Evolutionary conservation across 2,329 filamentous ascomycete genomes (phyloP), one percentile per base, ranked within the genome.

Genomic region (Leptographium flavum): DNA sequence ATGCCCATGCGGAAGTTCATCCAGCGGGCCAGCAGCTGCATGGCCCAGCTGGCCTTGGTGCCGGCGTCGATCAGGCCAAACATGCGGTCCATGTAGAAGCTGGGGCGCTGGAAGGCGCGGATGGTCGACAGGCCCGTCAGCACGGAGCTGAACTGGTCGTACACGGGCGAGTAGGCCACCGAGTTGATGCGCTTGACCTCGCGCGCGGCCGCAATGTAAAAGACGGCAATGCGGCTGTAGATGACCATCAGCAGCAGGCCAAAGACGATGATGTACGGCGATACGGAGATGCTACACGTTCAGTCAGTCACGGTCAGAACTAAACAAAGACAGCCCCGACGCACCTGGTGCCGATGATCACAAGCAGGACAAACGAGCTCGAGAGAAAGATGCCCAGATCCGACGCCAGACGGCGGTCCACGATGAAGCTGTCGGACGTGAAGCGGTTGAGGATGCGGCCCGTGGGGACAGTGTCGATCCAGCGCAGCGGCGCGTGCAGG

Each of bases 401-500:
- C 2, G 42, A 51, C 0, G 57, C 52, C 5, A 65, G 53, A 2
- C 57, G 54, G n/a, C 54, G 53, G 46, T 68, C 65, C 7, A 67
- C 52, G 11, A 58, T 54, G 32, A 59, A 60, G 3, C 62, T 62
- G 49, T 68, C 65, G 1, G 58, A 57, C 0, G 60, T 62, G 46
- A 67, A 67, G 6, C 65, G 60, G 51, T 68, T 68, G 35, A 67
- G 52, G 27, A 68, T 58, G n/a, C 63, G 58, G 5, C 65, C 65
- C 0, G 61, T 53, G 4, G 65, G 64, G 1, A 62, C 53, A 0
- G 61, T 64, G 47, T 68, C 64, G 14, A 64, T 53, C 60, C 60
- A 64, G 32, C 58, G 55, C 11, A 68, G 53, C 10, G 64, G 64
- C 7, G 64, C 63, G 8, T 59, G 57, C 13, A 68, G 56, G 23